Evolutionary conservation across 805 yeast species (phyloP).

Genomic region (Candida multigemmis): DNA sequence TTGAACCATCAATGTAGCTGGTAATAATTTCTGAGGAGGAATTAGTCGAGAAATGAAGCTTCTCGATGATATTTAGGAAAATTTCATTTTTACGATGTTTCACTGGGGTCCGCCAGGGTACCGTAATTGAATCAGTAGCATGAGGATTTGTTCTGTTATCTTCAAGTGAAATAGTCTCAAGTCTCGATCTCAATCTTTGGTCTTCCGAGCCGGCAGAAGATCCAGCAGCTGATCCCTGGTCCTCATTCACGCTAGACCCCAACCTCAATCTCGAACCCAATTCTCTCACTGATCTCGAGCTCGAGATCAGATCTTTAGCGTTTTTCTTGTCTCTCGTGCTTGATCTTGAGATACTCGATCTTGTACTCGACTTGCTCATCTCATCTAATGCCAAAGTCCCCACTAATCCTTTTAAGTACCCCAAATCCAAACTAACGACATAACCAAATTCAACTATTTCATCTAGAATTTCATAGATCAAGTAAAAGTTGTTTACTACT

Average conservation of each 20-base stretch:
- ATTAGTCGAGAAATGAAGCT: slow-evolving; percentile 60
- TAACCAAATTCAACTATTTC: slow-evolving; percentile 72
- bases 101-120: slow-evolving; percentile 66
- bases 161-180: no score
- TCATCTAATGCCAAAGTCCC: slow-evolving; percentile 3
- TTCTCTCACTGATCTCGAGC: no score
- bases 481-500: slow-evolving; percentile 56
- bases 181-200: no score
- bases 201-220: no score
- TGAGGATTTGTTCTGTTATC: slow-evolving; percentile 4
- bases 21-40: slow-evolving; percentile 56
- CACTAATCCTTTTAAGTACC: slow-evolving; percentile 12
- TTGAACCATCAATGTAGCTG: slow-evolving; percentile 69
- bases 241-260: no score
- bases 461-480: slow-evolving; percentile 70
- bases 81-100: slow-evolving; percentile 79
- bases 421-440: slow-evolving; percentile 55
- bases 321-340: no score
- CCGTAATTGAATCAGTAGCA: slow-evolving; percentile 3
- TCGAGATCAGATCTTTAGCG: no score
- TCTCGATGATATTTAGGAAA: slow-evolving; percentile 66
- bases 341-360: no score
- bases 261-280: no score
- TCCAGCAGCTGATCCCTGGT: slow-evolving; percentile 6
- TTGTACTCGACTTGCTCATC: not conserved